Evolutionary conservation across 2,329 filamentous ascomycete genomes (phyloP), one percentile per base, ranked within the genome.

Genomic region (Phaeomoniella chlamydospora): DNA sequence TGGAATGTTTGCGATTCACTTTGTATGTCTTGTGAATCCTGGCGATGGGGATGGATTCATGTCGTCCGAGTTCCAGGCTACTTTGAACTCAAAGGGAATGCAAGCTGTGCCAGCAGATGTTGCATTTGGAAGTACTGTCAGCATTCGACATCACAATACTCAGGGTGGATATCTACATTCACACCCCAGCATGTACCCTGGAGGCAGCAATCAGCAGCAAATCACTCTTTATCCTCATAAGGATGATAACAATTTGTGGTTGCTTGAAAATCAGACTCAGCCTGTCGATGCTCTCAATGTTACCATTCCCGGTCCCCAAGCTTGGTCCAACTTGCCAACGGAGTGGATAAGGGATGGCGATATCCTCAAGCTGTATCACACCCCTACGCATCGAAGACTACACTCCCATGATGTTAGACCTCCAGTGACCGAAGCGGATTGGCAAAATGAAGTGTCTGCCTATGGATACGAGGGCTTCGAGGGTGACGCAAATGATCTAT

Each of bases 21-120:
- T 98, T 61, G 48, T 87, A 47, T 92, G 84, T 66, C 72, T 98
- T 30, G 74, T 80, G 41, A 98, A 98, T 62, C 90, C 90, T 17
- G 90, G 90, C 41, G 90, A 98, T 36, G 90, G 90, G 37, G 90
- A 98, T 58, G 90, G 90, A 37, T 98, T 98, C 68, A 98, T 98
- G 90, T 94, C 87, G 54, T 94, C 88, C 37, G 90, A 98, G 55
- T 98, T 98, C 67, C 90, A 98, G 64, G 82, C 90, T 18, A 96
- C 90, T 2, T 68, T 98, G 46, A 98, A 96, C 64, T 87, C 77
- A 51, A 98, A 96, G 68, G 78, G 74, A 36, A 98, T 98, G 90
- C 79, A 85, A 54, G 86, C 93, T 58, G 86, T 93, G 4, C 80
- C 90, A 2, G 90, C 83, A 18, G 87, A 98, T 60, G 80, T 98